A percentile compares a stretch with the other conserved stretches of the same genome.
Conservation (phyloP, 345 rosid species). For the Pistacia atlantica region DNA sequence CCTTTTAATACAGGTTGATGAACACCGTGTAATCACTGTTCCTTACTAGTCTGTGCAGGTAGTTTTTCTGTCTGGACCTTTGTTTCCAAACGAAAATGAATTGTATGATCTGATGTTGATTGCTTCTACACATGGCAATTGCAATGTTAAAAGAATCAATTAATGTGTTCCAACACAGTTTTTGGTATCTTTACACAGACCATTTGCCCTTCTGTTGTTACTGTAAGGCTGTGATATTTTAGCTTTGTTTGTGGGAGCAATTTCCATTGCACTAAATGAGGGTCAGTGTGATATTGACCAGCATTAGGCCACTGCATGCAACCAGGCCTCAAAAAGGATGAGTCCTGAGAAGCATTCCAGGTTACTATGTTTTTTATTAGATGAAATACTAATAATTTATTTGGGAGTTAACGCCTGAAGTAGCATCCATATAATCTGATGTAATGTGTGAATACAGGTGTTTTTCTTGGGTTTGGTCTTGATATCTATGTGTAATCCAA, state of each 20-base stretch:
- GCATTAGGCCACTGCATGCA: not conserved
- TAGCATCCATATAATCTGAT: not conserved
- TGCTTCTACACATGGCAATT: not conserved
- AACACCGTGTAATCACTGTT: constrained; percentile 67
- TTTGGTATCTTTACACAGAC: no score
- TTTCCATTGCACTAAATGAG: not conserved
- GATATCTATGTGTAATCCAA: not conserved
- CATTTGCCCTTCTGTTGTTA: not conserved
- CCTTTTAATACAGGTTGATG: constrained; percentile 67
- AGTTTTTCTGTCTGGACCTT: constrained; percentile 4
- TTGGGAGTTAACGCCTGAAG: not conserved
- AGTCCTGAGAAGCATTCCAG: not conserved
- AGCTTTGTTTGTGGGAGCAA: not conserved
- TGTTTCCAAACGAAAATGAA: no score
- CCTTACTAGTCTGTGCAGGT: constrained; percentile 86
- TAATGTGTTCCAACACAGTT: not conserved
- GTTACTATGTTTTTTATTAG: no score
- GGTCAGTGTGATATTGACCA: not conserved
- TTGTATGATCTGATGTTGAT: no score
- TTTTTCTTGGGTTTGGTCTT: not conserved
- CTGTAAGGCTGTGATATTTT: not conserved
- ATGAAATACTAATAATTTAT: no score
- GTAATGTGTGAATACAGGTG: not conserved
- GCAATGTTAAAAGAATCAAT: not conserved
- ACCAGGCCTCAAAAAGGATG: not conserved